phyloP scores from a whole-genome alignment of 202 grass and related monocot species.

The Digitaria exilis region DNA sequence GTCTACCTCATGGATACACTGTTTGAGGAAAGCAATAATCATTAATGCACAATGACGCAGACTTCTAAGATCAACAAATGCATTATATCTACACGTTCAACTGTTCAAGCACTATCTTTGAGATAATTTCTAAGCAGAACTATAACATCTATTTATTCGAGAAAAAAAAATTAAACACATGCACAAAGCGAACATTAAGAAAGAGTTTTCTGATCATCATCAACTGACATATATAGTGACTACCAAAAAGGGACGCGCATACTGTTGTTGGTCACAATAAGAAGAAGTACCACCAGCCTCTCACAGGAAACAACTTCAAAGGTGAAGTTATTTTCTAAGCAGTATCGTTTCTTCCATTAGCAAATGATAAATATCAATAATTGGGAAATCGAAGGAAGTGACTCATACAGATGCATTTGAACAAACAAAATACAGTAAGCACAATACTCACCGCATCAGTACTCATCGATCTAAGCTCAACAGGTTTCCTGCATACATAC shows the following conservation, averaged over 20 bases:
- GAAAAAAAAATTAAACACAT: neutral
- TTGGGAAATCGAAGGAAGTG: neutral
- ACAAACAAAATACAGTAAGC: too few relatives aligned
- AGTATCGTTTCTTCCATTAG: neutral
- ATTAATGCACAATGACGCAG: neutral
- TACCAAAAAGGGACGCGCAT: neutral
- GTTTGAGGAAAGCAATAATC: neutral
- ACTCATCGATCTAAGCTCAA: slow-evolving; percentile 9
- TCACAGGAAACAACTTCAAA: neutral
- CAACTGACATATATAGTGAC: neutral
- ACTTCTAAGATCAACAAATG: too few relatives aligned
- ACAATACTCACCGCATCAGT: neutral
- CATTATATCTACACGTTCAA: too few relatives aligned
- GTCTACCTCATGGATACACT: neutral
- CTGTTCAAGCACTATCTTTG: too few relatives aligned
- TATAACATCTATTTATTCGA: neutral
- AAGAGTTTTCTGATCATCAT: neutral
- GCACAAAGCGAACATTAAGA: neutral
- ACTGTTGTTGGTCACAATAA: neutral
- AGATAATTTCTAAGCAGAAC: too few relatives aligned
- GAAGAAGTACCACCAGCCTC: neutral
- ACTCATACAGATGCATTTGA: too few relatives aligned
- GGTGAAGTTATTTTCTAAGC: neutral
- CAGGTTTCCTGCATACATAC: neutral
- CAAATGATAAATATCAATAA: too few relatives aligned